A percentile compares a stretch with the other conserved stretches of the same genome.
Evolutionary conservation across 805 yeast species (phyloP).

Genomic region (Metschnikowia kofuensis): DNA sequence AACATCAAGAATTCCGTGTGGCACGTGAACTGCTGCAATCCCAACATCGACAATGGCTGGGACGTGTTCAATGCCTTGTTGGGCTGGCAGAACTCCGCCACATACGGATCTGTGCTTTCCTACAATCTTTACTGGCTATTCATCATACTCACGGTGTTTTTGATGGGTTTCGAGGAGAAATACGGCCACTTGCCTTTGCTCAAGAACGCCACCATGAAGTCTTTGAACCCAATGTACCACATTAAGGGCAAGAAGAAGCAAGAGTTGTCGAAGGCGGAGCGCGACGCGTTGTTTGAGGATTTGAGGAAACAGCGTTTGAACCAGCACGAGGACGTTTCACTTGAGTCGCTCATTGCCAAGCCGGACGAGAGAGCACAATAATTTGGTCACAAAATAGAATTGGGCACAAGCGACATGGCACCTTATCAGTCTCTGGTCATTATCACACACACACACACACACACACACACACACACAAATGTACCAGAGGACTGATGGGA

Average conservation of each 20-base stretch:
- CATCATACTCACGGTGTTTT: slow-evolving; percentile 49
- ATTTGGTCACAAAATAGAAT: not conserved
- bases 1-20: slow-evolving; percentile 76
- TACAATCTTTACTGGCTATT: slow-evolving; percentile 87
- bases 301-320: slow-evolving; percentile 15
- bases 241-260: slow-evolving; percentile 65
- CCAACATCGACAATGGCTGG: slow-evolving; percentile 87
- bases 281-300: slow-evolving; percentile 47
- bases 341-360: not conserved
- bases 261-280: slow-evolving; percentile 51
- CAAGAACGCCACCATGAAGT: slow-evolving; percentile 33
- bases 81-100: slow-evolving; percentile 21
- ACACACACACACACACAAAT: too few relatives aligned
- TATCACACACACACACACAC: not conserved
- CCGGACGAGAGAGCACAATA: not conserved
- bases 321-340: not conserved
- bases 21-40: slow-evolving; percentile 94
- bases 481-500: too few relatives aligned
- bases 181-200: slow-evolving; percentile 74
- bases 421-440: not conserved
- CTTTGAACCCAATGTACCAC: slow-evolving; percentile 73
- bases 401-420: too few relatives aligned
- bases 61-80: slow-evolving; percentile 85
- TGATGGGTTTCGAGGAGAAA: slow-evolving; percentile 83
- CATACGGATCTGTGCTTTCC: slow-evolving; percentile 84